Conservation (phyloP, 163 green algal genomes). For the Chlorella variabilis region DNA sequence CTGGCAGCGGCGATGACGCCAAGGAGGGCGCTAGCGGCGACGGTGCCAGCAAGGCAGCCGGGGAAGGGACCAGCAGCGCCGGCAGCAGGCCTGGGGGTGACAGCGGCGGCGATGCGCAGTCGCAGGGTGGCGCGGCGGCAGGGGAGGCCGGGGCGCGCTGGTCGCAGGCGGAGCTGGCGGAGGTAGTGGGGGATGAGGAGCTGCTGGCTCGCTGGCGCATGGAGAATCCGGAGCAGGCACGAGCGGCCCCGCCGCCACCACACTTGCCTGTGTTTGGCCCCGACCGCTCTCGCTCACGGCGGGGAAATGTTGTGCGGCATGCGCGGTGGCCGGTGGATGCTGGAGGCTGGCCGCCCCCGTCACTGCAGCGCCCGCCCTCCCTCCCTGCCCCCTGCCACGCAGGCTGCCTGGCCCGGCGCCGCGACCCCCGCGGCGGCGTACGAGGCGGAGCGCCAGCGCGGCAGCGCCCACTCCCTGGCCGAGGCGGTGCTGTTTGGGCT, state of each 20-base stretch:
- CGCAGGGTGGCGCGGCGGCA: too few relatives aligned
- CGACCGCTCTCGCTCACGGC: too few relatives aligned
- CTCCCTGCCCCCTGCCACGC: not conserved
- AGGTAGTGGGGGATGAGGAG: constrained; percentile 36
- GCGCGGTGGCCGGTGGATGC: not conserved
- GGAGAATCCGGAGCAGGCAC: constrained; percentile 22
- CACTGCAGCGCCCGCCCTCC: not conserved
- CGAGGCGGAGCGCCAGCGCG: constrained; percentile 10
- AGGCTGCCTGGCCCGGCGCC: not conserved
- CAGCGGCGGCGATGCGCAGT: not conserved
- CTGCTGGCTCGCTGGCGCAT: constrained; percentile 43
- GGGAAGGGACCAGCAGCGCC: not conserved
- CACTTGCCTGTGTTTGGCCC: too few relatives aligned
- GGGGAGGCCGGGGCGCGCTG: not conserved
- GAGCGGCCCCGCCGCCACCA: not conserved
- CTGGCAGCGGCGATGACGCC: not conserved
- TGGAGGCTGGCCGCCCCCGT: too few relatives aligned
- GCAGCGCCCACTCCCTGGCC: constrained; percentile 30
- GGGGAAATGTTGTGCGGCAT: not conserved
- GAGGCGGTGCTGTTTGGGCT: constrained; percentile 53
- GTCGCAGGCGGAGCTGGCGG: constrained; percentile 7
- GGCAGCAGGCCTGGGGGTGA: not conserved
- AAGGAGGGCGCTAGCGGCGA: not conserved
- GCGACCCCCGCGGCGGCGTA: not conserved
- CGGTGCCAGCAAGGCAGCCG: not conserved